Conservation (phyloP, 2,329 filamentous ascomycete species). For the Botrytis porri region DNA sequence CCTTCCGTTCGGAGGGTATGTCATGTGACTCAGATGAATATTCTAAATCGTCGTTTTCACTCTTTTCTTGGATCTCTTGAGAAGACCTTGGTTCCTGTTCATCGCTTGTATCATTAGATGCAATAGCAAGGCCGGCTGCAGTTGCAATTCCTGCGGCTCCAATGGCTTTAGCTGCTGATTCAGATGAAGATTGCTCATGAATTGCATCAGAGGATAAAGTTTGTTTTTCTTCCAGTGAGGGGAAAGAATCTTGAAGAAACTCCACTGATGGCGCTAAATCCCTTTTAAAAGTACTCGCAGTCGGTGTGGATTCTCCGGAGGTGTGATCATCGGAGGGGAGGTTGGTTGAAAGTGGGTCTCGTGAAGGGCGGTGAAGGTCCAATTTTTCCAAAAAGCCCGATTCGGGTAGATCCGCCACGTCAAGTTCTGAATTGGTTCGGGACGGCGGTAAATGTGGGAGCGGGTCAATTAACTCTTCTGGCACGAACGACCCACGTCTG, state of each 20-base stretch:
- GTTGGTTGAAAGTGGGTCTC: slow-evolving; percentile 39
- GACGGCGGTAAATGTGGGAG: slow-evolving; percentile 52
- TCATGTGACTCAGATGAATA: slow-evolving; percentile 17
- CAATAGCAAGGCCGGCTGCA: slow-evolving; percentile 29
- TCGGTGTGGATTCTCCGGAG: slow-evolving; percentile 68
- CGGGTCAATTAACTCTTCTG: slow-evolving; percentile 39
- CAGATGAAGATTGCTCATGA: slow-evolving; percentile 14
- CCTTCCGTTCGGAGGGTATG: slow-evolving; percentile 22
- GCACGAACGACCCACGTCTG: slow-evolving; percentile 27
- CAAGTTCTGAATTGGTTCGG: slow-evolving; percentile 43
- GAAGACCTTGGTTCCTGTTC: slow-evolving; percentile 43
- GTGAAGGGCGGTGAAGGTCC: slow-evolving; percentile 17
- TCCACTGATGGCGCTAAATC: slow-evolving; percentile 28
- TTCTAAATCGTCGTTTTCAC: slow-evolving; percentile 20
- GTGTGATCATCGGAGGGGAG: slow-evolving; percentile 48
- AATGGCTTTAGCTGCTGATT: slow-evolving; percentile 26
- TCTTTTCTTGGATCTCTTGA: slow-evolving; percentile 29
- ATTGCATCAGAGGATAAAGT: slow-evolving; percentile 14
- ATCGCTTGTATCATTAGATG: slow-evolving; percentile 33
- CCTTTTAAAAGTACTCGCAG: slow-evolving; percentile 44
- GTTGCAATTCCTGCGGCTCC: slow-evolving; percentile 24
- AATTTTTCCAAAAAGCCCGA: slow-evolving; percentile 13
- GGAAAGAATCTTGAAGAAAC: slow-evolving; percentile 18
- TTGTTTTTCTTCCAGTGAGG: slow-evolving; percentile 7
- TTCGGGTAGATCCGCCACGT: slow-evolving; percentile 19